phyloP scores from a whole-genome alignment of 2,329 filamentous ascomycete species.

The Monosporascus sp. region DNA sequence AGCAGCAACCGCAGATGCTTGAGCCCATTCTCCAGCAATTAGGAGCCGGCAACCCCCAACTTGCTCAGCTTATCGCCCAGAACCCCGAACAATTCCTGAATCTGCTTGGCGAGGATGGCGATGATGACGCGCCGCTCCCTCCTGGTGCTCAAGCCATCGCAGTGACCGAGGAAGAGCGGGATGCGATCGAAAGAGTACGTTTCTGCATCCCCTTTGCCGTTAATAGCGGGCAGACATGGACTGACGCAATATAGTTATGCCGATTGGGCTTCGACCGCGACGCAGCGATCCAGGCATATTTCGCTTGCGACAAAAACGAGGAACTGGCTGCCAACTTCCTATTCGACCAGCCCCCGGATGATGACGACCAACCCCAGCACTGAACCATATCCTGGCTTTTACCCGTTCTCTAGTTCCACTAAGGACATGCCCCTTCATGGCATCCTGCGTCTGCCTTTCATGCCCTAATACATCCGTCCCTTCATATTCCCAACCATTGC shows the following conservation, averaged over 20 bases:
- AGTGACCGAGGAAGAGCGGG: conserved; percentile 92
- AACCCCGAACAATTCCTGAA: conserved; percentile 92
- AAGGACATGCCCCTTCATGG: conserved; percentile 6
- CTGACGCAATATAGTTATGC: conserved; percentile 58
- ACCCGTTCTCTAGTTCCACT: conserved; percentile 4
- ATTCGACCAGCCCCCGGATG: conserved; percentile 85
- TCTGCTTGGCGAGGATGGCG: conserved; percentile 80
- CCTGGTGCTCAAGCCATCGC: conserved; percentile 84
- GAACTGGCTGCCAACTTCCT: conserved; percentile 97
- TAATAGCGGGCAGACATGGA: conserved; percentile 3
- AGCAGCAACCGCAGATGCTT: conserved; percentile 97
- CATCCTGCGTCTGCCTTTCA: conserved; percentile 7
- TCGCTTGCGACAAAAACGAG: conserved; percentile 99
- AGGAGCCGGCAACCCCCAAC: conserved; percentile 86
- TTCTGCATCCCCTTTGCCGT: conserved; percentile 2
- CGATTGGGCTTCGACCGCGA: conserved; percentile 90
- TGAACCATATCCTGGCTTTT: conserved; percentile 22
- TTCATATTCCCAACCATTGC: not conserved
- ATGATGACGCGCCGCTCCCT: conserved; percentile 77
- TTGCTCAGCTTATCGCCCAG: conserved; percentile 85
- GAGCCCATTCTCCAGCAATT: conserved; percentile 97
- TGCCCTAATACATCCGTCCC: not conserved
- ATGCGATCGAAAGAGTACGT: conserved; percentile 90
- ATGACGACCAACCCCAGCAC: conserved; percentile 56
- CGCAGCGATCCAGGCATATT: conserved; percentile 94